Evolutionary conservation across 345 rosid species (phyloP).

Genomic region (Gossypium stocksii): DNA sequence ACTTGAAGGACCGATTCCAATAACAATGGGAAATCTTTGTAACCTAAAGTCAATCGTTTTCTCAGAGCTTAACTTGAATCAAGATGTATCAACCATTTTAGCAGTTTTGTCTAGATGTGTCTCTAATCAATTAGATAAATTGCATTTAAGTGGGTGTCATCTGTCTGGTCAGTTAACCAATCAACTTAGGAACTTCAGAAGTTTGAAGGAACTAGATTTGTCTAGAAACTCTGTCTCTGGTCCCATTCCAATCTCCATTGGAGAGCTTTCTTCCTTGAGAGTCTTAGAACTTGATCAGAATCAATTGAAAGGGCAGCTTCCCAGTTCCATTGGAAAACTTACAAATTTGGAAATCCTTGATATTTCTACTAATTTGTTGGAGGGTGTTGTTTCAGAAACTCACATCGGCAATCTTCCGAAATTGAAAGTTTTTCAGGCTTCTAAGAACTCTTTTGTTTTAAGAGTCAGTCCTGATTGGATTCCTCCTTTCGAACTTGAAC

Average conservation of each 20-base stretch:
- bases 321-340: neutral
- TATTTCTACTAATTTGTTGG: neutral
- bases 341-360: neutral
- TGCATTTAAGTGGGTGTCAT: neutral
- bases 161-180: neutral
- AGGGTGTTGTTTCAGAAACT: neutral
- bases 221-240: neutral
- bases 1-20: neutral
- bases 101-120: neutral
- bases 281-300: neutral
- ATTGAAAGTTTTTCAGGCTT: neutral
- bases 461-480: neutral
- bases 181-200: neutral
- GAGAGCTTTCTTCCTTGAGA: slow-evolving; percentile 12
- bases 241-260: neutral
- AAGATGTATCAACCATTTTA: neutral
- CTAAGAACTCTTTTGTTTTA: neutral
- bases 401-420: neutral
- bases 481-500: neutral
- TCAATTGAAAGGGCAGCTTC: neutral
- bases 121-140: neutral
- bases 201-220: neutral
- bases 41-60: neutral
- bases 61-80: neutral
- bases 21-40: neutral